phyloP scores from a whole-genome alignment of 2,329 filamentous ascomycete species.

The Talaromyces sp. region DNA sequence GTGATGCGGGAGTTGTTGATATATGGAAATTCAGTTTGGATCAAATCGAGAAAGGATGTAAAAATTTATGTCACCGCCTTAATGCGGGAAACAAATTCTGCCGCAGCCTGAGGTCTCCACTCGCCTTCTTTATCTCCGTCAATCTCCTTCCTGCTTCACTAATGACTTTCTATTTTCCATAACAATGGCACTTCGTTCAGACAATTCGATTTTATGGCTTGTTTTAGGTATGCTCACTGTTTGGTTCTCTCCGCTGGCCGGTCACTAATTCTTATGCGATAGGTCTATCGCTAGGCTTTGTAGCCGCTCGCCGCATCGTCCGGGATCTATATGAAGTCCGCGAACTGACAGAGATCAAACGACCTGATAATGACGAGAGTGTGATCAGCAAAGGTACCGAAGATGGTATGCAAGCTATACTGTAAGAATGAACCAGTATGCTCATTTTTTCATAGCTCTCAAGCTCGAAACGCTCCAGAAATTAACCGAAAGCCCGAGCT shows the following conservation, averaged over 20 bases:
- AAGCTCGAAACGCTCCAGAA: constrained; percentile 64
- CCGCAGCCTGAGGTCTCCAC: constrained; percentile 16
- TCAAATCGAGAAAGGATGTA: constrained; percentile 13
- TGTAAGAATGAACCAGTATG: not conserved
- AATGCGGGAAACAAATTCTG: constrained; percentile 27
- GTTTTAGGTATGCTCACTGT: constrained; percentile 1
- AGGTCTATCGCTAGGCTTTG: constrained; percentile 44
- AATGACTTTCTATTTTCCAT: not conserved
- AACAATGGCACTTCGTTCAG: constrained; percentile 13
- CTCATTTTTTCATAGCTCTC: constrained; percentile 44
- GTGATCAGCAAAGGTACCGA: constrained; percentile 75
- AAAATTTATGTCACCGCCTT: constrained; percentile 36
- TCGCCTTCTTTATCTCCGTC: constrained; percentile 4
- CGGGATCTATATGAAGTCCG: constrained; percentile 46
- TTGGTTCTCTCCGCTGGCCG: not conserved
- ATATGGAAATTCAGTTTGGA: constrained; percentile 12
- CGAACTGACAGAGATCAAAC: constrained; percentile 58
- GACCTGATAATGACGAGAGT: constrained; percentile 62
- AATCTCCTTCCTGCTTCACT: not conserved
- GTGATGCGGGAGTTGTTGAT: constrained; percentile 23
- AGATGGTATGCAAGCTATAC: constrained; percentile 46
- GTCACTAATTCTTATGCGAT: not conserved
- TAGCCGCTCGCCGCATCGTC: constrained; percentile 55
- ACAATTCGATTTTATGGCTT: constrained; percentile 17
- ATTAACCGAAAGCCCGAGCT: constrained; percentile 67